Conservation (phyloP, 2,329 filamentous ascomycete genomes). For the Monosporascus sp. region DNA sequence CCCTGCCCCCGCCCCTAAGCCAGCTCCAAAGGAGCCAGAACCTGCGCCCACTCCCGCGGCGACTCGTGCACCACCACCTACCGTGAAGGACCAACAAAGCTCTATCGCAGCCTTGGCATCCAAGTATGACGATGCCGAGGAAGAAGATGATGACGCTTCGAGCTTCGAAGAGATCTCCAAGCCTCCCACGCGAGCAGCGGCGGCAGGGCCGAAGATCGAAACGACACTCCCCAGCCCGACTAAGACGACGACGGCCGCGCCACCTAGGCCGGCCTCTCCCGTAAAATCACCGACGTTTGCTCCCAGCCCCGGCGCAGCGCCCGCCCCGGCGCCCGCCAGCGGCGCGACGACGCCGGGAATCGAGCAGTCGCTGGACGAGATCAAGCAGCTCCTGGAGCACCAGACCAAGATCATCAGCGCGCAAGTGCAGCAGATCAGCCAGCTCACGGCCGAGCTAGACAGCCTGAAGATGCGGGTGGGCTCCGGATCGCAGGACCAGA, state of each 20-base stretch:
- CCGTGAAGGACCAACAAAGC: slow-evolving; percentile 77
- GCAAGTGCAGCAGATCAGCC: slow-evolving; percentile 71
- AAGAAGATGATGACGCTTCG: slow-evolving; percentile 62
- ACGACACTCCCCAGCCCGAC: slow-evolving; percentile 21
- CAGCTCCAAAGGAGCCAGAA: slow-evolving; percentile 47
- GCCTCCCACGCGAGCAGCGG: slow-evolving; percentile 56
- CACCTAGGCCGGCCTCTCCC: slow-evolving; percentile 39
- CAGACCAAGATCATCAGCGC: slow-evolving; percentile 72
- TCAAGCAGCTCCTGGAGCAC: slow-evolving; percentile 70
- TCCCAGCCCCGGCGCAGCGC: slow-evolving; percentile 28
- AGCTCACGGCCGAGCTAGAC: slow-evolving; percentile 69
- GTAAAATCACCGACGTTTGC: slow-evolving; percentile 35
- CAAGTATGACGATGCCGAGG: slow-evolving; percentile 74
- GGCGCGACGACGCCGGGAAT: slow-evolving; percentile 41
- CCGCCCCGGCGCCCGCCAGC: slow-evolving; percentile 31
- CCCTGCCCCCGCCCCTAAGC: slow-evolving; percentile 38
- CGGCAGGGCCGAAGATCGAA: slow-evolving; percentile 23
- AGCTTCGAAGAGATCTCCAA: slow-evolving; percentile 85
- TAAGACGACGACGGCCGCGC: slow-evolving; percentile 33
- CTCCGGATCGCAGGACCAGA: slow-evolving; percentile 55
- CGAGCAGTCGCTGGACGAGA: slow-evolving; percentile 65
- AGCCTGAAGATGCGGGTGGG: slow-evolving; percentile 72
- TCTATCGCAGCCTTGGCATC: slow-evolving; percentile 81
- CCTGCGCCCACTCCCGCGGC: slow-evolving; percentile 45
- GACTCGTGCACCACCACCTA: slow-evolving; percentile 52